phyloP scores from a whole-genome alignment of 805 yeast genomes.

The Ogataea populi-albae region DNA sequence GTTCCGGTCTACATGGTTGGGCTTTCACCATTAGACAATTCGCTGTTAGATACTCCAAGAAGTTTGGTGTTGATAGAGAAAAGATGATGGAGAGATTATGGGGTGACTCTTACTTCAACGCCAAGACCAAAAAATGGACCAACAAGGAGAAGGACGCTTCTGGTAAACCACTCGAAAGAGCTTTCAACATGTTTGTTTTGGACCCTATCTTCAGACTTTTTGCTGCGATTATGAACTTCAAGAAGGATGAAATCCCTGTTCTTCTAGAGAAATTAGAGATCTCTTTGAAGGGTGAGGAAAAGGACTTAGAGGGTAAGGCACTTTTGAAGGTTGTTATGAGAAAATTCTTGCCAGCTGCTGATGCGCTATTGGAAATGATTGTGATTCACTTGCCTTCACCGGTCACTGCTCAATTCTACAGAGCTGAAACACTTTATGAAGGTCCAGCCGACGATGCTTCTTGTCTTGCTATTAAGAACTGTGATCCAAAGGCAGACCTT shows the following conservation, averaged over 20 bases:
- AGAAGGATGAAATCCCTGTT: conserved; percentile 93
- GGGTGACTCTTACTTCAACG: conserved; percentile 99
- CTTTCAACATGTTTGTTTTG: conserved; percentile 98
- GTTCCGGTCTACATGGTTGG: conserved; percentile 99
- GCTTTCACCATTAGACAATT: conserved; percentile 99
- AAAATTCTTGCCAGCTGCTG: conserved; percentile 99
- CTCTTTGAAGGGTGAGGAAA: conserved; percentile 91
- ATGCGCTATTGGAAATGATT: conserved; percentile 98
- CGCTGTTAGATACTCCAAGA: conserved; percentile 96
- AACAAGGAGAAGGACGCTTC: conserved; percentile 93
- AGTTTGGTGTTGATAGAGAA: conserved; percentile 96
- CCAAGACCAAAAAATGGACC: conserved; percentile 99
- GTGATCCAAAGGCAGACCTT: conserved; percentile 97
- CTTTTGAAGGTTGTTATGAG: conserved; percentile 97
- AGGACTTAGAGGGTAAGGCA: conserved; percentile 98
- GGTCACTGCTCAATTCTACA: conserved; percentile 97
- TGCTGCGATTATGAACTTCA: conserved; percentile 97
- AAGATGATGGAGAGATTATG: conserved; percentile 99
- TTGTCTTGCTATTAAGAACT: conserved; percentile 90
- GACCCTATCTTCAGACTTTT: conserved; percentile 99
- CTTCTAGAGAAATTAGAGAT: conserved; percentile 94
- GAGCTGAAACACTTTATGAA: conserved; percentile 98
- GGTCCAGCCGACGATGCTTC: conserved; percentile 95
- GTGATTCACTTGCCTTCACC: conserved; percentile 98
- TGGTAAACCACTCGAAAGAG: conserved; percentile 96